Evolutionary conservation across 306 rosid genomes (phyloP).

Genomic region (Astragalus membranaceus): DNA sequence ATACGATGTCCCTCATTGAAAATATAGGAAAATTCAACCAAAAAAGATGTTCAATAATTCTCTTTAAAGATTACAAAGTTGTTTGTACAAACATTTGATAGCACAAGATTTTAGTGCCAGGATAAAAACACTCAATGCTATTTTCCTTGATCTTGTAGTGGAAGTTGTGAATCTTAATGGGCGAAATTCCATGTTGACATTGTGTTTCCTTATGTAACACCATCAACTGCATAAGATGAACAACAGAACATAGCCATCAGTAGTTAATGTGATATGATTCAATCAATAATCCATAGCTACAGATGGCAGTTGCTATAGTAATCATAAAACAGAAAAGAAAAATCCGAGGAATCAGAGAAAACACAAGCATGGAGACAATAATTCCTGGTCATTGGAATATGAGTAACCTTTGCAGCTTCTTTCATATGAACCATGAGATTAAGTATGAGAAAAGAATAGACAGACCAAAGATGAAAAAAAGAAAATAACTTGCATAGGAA

Average conservation of each 20-base stretch:
- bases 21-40: neutral
- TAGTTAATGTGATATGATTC: neutral
- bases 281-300: neutral
- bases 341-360: neutral
- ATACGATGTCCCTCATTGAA: neutral
- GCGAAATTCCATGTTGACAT: conserved; percentile 34
- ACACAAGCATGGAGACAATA: neutral
- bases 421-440: too few species aligned
- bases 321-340: neutral
- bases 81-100: neutral
- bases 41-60: neutral
- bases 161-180: conserved; percentile 41
- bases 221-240: conserved; percentile 33
- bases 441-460: too few species aligned
- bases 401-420: too few species aligned
- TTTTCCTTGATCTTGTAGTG: conserved; percentile 82
- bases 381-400: too few species aligned
- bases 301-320: neutral
- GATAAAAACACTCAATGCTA: conserved; percentile 61
- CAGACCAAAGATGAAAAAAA: too few species aligned
- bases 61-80: neutral
- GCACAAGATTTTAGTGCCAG: conserved; percentile 60
- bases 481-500: neutral
- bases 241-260: neutral
- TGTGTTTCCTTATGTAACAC: conserved; percentile 47